phyloP scores from a whole-genome alignment of 805 yeast genomes.

The Zygosaccharomyces gambellarensis region DNA sequence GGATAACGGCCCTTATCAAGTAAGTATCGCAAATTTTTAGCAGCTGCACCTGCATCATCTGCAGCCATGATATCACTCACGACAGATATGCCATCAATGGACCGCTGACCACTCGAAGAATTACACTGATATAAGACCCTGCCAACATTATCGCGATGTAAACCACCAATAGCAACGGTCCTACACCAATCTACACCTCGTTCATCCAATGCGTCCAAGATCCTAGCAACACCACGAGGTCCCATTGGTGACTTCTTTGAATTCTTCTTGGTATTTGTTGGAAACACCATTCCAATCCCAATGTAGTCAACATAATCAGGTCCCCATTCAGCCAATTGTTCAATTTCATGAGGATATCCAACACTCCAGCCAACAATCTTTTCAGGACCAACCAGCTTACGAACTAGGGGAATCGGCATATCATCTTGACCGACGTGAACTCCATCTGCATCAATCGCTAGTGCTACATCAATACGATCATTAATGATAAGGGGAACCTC shows the following conservation, averaged over 20 bases:
- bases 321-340: constrained; percentile 31
- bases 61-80: constrained; percentile 82
- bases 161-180: constrained; percentile 79
- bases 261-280: constrained; percentile 65
- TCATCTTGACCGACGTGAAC: constrained; percentile 93
- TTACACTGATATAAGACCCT: constrained; percentile 50
- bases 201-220: constrained; percentile 45
- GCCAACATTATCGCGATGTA: constrained; percentile 57
- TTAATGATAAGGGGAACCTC: constrained; percentile 77
- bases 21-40: constrained; percentile 36
- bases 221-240: constrained; percentile 54
- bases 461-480: constrained; percentile 82
- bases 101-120: constrained; percentile 39
- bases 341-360: constrained; percentile 49
- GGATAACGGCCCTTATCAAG: constrained; percentile 18
- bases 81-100: constrained; percentile 78
- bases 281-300: constrained; percentile 77
- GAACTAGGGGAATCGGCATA: constrained; percentile 51
- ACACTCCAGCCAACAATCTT: constrained; percentile 81
- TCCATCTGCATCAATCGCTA: constrained; percentile 87
- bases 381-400: constrained; percentile 63
- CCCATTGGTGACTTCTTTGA: constrained; percentile 59
- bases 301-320: constrained; percentile 59
- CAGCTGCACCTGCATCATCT: constrained; percentile 47
- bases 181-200: constrained; percentile 38